Evolutionary conservation across 2,329 filamentous ascomycete species (phyloP).

Genomic region (Ceratocystis huliohia): DNA sequence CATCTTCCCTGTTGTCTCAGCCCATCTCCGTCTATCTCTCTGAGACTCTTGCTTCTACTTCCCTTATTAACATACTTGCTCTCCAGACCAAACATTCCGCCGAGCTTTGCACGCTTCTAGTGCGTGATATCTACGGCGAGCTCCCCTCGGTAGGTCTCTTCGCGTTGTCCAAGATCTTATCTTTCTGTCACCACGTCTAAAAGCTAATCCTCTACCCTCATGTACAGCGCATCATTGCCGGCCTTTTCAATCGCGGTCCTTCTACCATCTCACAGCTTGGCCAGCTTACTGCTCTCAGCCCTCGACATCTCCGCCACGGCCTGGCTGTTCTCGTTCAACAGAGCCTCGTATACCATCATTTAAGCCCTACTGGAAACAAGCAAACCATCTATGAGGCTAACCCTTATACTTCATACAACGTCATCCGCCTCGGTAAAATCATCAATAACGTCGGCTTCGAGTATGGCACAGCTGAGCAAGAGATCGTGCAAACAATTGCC

Average conservation of each 20-base stretch:
- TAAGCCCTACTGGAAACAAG: slow-evolving; percentile 44
- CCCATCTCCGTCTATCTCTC: background rate
- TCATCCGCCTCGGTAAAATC: slow-evolving; percentile 71
- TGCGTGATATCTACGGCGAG: slow-evolving; percentile 82
- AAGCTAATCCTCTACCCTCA: background rate
- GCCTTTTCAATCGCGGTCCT: slow-evolving; percentile 66
- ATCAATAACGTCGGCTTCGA: slow-evolving; percentile 60
- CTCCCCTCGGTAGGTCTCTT: slow-evolving; percentile 64
- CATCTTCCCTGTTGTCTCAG: slow-evolving; percentile 13
- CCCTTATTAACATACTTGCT: background rate
- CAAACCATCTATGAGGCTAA: slow-evolving; percentile 75
- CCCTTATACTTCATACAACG: slow-evolving; percentile 62
- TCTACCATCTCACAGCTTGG: slow-evolving; percentile 57
- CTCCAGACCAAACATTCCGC: slow-evolving; percentile 56
- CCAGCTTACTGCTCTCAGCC: slow-evolving; percentile 57
- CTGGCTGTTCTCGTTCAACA: slow-evolving; percentile 79
- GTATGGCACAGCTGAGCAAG: slow-evolving; percentile 61
- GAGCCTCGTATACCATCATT: slow-evolving; percentile 66
- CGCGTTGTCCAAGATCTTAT: background rate
- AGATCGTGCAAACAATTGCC: slow-evolving; percentile 62
- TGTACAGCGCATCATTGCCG: slow-evolving; percentile 65
- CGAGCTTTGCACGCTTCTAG: slow-evolving; percentile 80
- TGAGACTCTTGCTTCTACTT: background rate
- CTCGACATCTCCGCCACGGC: slow-evolving; percentile 67
- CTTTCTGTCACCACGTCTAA: background rate